Base-by-base conservation (phyloP, 176 grass and related monocot genomes). In the Saccharum officinarum region DNA sequence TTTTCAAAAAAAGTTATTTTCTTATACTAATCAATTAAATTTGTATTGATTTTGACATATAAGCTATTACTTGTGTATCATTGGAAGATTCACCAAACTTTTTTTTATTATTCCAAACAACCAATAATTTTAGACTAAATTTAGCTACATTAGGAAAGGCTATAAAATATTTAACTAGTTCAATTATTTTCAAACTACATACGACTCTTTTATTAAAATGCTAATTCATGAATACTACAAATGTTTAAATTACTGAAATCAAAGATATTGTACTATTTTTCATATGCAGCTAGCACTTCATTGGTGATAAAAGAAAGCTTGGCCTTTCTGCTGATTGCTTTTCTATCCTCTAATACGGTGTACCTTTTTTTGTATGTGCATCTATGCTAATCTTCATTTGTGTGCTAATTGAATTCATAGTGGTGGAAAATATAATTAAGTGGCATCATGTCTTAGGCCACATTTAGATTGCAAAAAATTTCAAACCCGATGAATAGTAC, bases 391-490 rank as follows among this genome's bases (percentile, higher is more conserved):
- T 72, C 11, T 45, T 72, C 2, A 1, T 12, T 73, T 44, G 10
- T 16, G 26, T 6, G 54, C 55, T 73, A 62, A 63, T 26, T 79
- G 75, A 15, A 20, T 33, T 71, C 25, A 33, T 18, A 36, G 37
- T 71, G 49, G 26, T 63, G 22, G 60, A 12, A 63, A 12, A 63
- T 61, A 28, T 4, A 78, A 30, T 17, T 7, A 72, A 30, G 76
- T 79, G 10, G 8, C 28, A 86, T 39, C 67, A 49, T 54, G 71
- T 62, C 52, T 71, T n/a, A n/a, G n/a, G n/a, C n/a, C n/a, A n/a
- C n/a, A n/a, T n/a, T n/a, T n/a, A n/a, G n/a, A n/a, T n/a, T n/a
- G n/a, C n/a, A n/a, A n/a, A n/a, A n/a, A n/a, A n/a, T n/a, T n/a
- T n/a, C n/a, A n/a, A n/a, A n/a, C n/a, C n/a, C n/a, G n/a, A n/a